A percentile compares a stretch with the other conserved stretches of the same genome.
phyloP scores from a whole-genome alignment of 2,329 filamentous ascomycete genomes.

The Acrocalymma vagum region DNA sequence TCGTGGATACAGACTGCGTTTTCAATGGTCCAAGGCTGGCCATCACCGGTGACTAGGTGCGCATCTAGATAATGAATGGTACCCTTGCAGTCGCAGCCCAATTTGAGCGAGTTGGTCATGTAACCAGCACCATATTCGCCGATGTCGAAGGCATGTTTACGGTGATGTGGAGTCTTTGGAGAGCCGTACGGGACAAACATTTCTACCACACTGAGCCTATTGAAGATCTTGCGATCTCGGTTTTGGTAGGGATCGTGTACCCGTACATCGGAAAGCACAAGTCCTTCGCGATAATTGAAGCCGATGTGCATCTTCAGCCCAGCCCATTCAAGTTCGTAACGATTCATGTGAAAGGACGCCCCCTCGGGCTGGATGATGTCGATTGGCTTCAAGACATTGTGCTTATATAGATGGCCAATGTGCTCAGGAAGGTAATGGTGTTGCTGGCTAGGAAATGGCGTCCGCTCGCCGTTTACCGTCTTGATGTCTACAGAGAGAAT shows the following conservation, averaged over 20 bases:
- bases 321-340: constrained; percentile 81
- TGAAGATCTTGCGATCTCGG: constrained; percentile 78
- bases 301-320: constrained; percentile 92
- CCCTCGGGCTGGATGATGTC: constrained; percentile 87
- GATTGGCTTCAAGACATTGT: constrained; percentile 82
- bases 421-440: constrained; percentile 79
- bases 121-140: constrained; percentile 82
- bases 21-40: constrained; percentile 78
- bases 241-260: constrained; percentile 87
- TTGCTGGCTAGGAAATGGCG: constrained; percentile 74
- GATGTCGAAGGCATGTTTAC: constrained; percentile 81
- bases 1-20: constrained; percentile 95
- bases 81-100: constrained; percentile 86
- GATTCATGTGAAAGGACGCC: constrained; percentile 80
- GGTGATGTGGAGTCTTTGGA: constrained; percentile 77
- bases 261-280: constrained; percentile 86
- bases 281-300: constrained; percentile 91
- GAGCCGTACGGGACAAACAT: constrained; percentile 92
- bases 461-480: constrained; percentile 71
- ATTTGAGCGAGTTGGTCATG: constrained; percentile 77
- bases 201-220: constrained; percentile 83
- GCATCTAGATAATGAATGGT: constrained; percentile 90
- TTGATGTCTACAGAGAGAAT: constrained; percentile 86
- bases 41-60: constrained; percentile 79
- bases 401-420: constrained; percentile 76